Conservation (phyloP, 73 alveolate species). For the Paramecium pentaurelia region DNA sequence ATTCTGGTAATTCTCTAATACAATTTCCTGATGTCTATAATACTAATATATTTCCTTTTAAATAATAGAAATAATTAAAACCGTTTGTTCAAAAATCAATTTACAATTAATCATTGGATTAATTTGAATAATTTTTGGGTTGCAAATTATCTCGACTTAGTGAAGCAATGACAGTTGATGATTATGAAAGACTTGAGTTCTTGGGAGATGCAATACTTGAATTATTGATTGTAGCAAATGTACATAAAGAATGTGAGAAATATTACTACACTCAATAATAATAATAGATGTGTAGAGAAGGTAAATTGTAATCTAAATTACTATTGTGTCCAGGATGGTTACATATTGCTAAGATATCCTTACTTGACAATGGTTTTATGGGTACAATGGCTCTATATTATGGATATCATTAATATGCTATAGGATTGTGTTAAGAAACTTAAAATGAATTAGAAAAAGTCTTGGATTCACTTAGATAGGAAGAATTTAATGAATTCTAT, state of each 20-base stretch:
- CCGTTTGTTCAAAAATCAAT: not conserved
- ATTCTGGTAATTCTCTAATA: not conserved
- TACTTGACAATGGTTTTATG: slow-evolving; percentile 26
- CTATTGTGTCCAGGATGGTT: slow-evolving; percentile 26
- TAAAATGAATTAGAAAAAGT: not conserved
- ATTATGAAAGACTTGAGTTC: slow-evolving; percentile 21
- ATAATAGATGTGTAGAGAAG: not conserved
- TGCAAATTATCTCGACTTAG: not conserved
- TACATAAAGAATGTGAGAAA: not conserved
- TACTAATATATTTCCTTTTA: not conserved
- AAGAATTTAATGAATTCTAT: not conserved
- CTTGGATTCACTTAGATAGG: not conserved
- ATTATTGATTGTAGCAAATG: not conserved
- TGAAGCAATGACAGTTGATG: slow-evolving; percentile 4
- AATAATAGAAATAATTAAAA: not conserved
- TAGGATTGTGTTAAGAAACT: not conserved
- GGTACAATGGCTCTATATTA: slow-evolving; percentile 42
- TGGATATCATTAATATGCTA: slow-evolving; percentile 1
- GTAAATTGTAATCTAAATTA: not conserved
- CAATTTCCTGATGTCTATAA: not conserved
- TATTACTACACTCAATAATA: not conserved
- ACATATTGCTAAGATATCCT: not conserved
- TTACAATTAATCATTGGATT: not conserved
- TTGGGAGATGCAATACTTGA: slow-evolving; percentile 40
- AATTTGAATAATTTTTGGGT: not conserved